phyloP scores from a whole-genome alignment of 495 filamentous ascomycete genomes.

The Xylaria cubensis region DNA sequence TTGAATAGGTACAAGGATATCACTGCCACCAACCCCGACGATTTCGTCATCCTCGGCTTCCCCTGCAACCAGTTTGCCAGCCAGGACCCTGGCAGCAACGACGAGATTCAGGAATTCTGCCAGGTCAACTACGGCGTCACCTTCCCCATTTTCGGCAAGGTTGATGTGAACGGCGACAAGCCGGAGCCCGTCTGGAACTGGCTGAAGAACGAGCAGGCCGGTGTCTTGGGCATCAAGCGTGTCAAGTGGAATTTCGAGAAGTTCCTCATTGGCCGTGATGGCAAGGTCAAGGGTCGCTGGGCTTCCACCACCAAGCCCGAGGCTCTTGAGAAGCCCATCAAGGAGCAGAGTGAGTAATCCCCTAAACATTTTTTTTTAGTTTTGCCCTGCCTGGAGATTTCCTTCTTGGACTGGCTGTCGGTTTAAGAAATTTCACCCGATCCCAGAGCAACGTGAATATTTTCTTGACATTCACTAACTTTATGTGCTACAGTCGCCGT shows the following conservation, averaged over 20 bases:
- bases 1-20: constrained; percentile 70
- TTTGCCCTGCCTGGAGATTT: not conserved
- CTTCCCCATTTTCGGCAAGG: constrained; percentile 91
- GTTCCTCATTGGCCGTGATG: constrained; percentile 87
- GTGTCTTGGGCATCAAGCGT: constrained; percentile 81
- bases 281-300: constrained; percentile 81
- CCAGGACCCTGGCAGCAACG: constrained; percentile 88
- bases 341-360: constrained; percentile 61
- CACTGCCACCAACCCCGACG: constrained; percentile 68
- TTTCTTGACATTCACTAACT: not conserved
- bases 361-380: not conserved
- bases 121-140: constrained; percentile 92
- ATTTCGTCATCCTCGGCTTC: constrained; percentile 91
- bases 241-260: constrained; percentile 99
- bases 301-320: constrained; percentile 87
- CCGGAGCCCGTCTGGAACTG: constrained; percentile 85
- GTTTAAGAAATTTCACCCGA: not conserved
- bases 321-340: constrained; percentile 71
- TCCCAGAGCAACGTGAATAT: not conserved
- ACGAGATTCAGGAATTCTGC: constrained; percentile 92
- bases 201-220: constrained; percentile 86
- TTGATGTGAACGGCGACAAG: constrained; percentile 86
- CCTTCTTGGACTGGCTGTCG: not conserved
- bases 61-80: constrained; percentile 96
- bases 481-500: constrained; percentile 18